Evolutionary conservation across 2,329 filamentous ascomycete species (phyloP).

Genomic region (Macrophomina pseudophaseolina): DNA sequence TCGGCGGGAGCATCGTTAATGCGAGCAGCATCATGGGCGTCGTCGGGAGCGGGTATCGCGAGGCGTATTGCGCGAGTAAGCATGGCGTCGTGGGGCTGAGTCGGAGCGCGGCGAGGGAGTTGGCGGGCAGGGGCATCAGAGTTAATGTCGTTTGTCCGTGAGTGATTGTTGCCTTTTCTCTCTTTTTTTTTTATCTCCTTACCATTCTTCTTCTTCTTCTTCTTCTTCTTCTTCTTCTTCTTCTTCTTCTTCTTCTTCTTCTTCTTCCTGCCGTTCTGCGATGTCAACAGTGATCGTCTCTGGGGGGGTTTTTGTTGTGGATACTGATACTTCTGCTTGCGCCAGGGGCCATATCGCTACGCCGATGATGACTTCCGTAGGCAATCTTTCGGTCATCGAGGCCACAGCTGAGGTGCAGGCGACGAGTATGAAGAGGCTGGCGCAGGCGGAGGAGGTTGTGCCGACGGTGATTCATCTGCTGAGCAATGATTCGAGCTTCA

Average conservation of each 20-base stretch:
- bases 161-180: constrained; percentile 27
- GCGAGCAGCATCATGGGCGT: constrained; percentile 59
- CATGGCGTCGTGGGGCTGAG: constrained; percentile 50
- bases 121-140: constrained; percentile 42
- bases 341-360: neutral
- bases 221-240: too few species aligned
- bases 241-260: too few species aligned
- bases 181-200: neutral
- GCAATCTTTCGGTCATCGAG: constrained; percentile 31
- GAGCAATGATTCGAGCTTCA: constrained; percentile 52
- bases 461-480: constrained; percentile 54
- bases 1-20: constrained; percentile 45
- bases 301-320: too few species aligned
- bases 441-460: constrained; percentile 45
- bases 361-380: constrained; percentile 35
- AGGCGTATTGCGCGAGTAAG: constrained; percentile 47
- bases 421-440: constrained; percentile 35
- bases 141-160: constrained; percentile 43
- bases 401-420: constrained; percentile 32
- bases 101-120: constrained; percentile 45
- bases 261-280: too few species aligned
- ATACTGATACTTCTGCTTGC: too few species aligned
- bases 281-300: too few species aligned
- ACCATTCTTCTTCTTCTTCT: too few species aligned
- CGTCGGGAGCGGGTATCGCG: constrained; percentile 45